Evolutionary conservation across 1,284 basidiomycete genomes (phyloP), one percentile per base, ranked within the genome.

Genomic region (Peniophora sp.): DNA sequence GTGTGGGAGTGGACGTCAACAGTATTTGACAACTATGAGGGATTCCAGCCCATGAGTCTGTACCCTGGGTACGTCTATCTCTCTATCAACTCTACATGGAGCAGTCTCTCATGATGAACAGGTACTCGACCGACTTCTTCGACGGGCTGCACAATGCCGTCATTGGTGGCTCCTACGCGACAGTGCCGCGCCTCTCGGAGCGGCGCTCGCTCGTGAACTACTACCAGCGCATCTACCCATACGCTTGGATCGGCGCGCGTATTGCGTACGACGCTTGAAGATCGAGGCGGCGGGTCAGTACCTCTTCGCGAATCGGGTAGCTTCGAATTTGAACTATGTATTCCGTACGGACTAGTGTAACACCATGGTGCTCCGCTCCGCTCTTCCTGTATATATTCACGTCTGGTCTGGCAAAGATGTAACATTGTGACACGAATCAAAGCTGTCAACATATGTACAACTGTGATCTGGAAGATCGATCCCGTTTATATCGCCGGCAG

Each of bases 1-100:
- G 87, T 97, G n/a, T 99, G 94, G 93, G 94, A 97, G 70, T 98
- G 95, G 95, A 97, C 96, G 3, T 86, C 85, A 22, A 94, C 92
- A 6, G 57, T 75, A 24, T 80, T 96, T 48, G 80, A 82, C 24
- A 75, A 72, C 36, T 76, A 83, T 57, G 83, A 90, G 2, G 93
- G 92, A 0, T 98, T 88, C 64, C 72, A 75, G 46, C 71, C 82
- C 9, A 92, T 89, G 3, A 69, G 69, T 46, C 65, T 95, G 50
- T 97, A 97, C 64, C 93, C 94, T 23, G 93, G 89, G 77, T 82
- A 59, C 50, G 71, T 59, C n/a, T 43, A 11, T n/a, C 23, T 42
- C 24, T n/a, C 10, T 22, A n/a, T n/a, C n/a, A n/a, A 32, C 47
- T 14, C 35, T 53, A 12, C 17, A 3, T 20, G 52, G 8, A 39